Evolutionary conservation across 257 asterid genomes (phyloP).

Genomic region (Datura wrightii): DNA sequence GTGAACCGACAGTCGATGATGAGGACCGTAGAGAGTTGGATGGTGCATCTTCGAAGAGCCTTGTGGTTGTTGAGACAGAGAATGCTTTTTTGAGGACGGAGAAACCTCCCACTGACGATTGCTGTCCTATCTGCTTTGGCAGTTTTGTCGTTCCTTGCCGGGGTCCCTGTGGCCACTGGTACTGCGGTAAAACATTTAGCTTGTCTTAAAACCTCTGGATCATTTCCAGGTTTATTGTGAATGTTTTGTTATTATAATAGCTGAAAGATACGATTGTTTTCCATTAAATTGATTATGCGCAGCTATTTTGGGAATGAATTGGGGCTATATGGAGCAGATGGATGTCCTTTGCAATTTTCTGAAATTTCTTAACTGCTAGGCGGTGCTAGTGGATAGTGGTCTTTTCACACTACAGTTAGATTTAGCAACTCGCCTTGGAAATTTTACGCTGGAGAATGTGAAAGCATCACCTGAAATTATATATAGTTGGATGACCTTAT

Average conservation of each 20-base stretch:
- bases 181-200: slow-evolving; percentile 56
- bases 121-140: slow-evolving; percentile 76
- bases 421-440: not conserved
- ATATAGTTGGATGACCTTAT: not conserved
- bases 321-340: not conserved
- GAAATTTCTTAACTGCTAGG: not conserved
- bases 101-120: slow-evolving; percentile 72
- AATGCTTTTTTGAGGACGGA: slow-evolving; percentile 39
- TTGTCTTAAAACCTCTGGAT: not conserved
- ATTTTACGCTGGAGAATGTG: not conserved
- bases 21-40: slow-evolving; percentile 7
- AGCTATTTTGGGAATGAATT: not conserved
- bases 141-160: slow-evolving; percentile 64
- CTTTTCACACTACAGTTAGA: not conserved
- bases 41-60: not conserved
- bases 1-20: not conserved
- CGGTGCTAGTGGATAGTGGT: not conserved
- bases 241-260: not conserved
- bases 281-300: not conserved
- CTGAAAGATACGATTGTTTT: not conserved
- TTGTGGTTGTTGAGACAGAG: slow-evolving; percentile 37
- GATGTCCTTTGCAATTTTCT: not conserved
- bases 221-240: not conserved
- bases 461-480: not conserved
- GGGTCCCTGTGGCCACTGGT: slow-evolving; percentile 85